Base-by-base conservation (phyloP, 2,329 filamentous ascomycete genomes). In the Xenoacremonium recifei region DNA sequence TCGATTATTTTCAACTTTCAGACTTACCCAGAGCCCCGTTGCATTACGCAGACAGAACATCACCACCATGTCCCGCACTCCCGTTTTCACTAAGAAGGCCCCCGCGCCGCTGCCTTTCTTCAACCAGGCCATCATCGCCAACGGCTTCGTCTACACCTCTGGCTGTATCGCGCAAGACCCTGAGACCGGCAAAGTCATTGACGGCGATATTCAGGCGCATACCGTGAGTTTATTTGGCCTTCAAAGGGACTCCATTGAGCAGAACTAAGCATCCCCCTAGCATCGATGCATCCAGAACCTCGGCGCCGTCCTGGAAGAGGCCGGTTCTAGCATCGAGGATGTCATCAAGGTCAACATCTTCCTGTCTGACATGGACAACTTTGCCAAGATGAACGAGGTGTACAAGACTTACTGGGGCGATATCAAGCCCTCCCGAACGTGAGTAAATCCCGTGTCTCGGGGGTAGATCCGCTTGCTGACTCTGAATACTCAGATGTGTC, bases 331-430 rank as follows among this genome's bases (percentile, higher is more conserved):
- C 35, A 70, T 89, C 15, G 66, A 73, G 35, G 79, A 80, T 52
- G 80, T 87, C 11, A 79, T 89, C 50, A 87, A 88, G 67, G 80
- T 85, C 39, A 80, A 77, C 50, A 80, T 89, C 50, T 89, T 87
- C 68, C 71, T 89, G 35, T 77, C 80, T 33, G 77, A 85, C 53
- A 88, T 89, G 83, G 78, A 76, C 40, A 73, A 87, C 61, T 89
- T 89, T 57, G 76, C 71, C 21, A 80, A 84, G 62, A 87, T 89
- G 81, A 89, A 89, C 61, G 75, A 76, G 53, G 77, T 84, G 19
- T 89, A 88, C 54, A 76, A 77, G 57, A 79, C 84, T 63, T 84
- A 80, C 68, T 89, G 87, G 66, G 68, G 65, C 4, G 62, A 70
- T 6, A 50, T 67, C 0, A 73, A 73, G 53, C 71, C 71, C 2